Evolutionary conservation across 228 moss, liverwort and hornwort species (phyloP), one percentile per base, ranked within the genome.

Genomic region (Sphagnum magellanicum): DNA sequence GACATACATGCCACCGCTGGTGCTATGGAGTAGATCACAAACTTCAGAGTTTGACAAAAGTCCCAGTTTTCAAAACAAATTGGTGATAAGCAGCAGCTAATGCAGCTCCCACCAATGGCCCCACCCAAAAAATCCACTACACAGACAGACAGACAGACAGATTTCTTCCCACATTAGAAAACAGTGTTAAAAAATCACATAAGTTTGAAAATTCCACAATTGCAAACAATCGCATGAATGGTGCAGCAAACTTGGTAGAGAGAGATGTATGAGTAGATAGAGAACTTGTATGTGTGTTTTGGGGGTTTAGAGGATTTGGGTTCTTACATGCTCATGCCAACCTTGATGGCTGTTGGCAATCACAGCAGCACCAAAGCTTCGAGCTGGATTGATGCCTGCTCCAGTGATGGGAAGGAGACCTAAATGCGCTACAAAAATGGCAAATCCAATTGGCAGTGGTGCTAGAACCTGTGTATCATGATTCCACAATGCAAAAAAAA

Each of bases 81-180:
- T 87, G 87, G 74, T 87, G 87, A 59, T 87, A 87, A 5, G 80
- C 87, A 4, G 83, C 76, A 55, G 87, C 87, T 51, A 87, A 73
- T 12, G 87, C 83, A 32, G 87, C 87, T 51, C 87, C 87, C 61
- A 87, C 11, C 11, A 87, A 0, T 10, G 87, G 87, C n/a, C 87
- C 87, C 57, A 87, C 87, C 87, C 87, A 87, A 66, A 80, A 87
- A 60, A 87, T 87, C 87, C 87, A 87, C 87, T 87, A 78, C 80
- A 83, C 12, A 55, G 8, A 8, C 55, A 55, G 53, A 55, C 32
- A 32, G 32, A 32, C 32, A 32, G 32, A 32, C 3, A 32, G 32
- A 32, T 32, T 32, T 32, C 32, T 32, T 32, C 3, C 32, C 32
- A 32, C 32, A 32, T 32, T 32, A 32, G 32, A 32, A 32, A 32